Evolutionary conservation across 129 eudicot genomes (phyloP).

Genomic region (Centrapalus pauciflorus): DNA sequence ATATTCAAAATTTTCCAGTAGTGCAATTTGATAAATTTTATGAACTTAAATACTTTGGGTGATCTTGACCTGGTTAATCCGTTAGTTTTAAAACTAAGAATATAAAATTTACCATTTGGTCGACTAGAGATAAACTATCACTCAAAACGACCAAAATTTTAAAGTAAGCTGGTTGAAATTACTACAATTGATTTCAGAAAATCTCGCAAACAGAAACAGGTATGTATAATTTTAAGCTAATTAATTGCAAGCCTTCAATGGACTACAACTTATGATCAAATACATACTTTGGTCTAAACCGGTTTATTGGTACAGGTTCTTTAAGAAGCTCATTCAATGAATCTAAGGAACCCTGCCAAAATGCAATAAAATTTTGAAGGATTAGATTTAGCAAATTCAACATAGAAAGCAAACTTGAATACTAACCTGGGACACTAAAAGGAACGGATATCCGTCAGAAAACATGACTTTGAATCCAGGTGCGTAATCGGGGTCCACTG

Average conservation of each 20-base stretch:
- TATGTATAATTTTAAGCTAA: neutral
- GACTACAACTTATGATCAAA: neutral
- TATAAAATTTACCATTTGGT: neutral
- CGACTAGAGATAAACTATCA: neutral
- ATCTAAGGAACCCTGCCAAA: slow-evolving; percentile 67
- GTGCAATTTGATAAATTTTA: too few species aligned
- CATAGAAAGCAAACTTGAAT: neutral
- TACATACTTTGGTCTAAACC: slow-evolving; percentile 85
- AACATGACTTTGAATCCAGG: slow-evolving; percentile 50
- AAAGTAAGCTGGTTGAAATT: neutral
- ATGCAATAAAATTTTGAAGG: neutral
- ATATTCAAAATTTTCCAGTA: too few species aligned
- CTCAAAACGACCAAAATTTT: neutral
- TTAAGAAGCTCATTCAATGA: slow-evolving; percentile 56
- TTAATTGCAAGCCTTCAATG: neutral
- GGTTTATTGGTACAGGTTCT: slow-evolving; percentile 65
- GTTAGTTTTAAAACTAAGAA: too few species aligned
- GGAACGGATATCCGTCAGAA: slow-evolving; percentile 60
- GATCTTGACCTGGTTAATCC: neutral
- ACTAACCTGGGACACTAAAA: slow-evolving; percentile 62
- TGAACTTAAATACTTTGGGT: too few species aligned
- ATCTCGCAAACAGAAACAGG: too few species aligned
- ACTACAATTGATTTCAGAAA: neutral
- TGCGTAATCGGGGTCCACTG: slow-evolving; percentile 48
- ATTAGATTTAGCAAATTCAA: neutral